A percentile compares a stretch with the other conserved stretches of the same genome.
Conservation (phyloP, 2,329 filamentous ascomycete genomes). For the Metarhizium humberi region DNA sequence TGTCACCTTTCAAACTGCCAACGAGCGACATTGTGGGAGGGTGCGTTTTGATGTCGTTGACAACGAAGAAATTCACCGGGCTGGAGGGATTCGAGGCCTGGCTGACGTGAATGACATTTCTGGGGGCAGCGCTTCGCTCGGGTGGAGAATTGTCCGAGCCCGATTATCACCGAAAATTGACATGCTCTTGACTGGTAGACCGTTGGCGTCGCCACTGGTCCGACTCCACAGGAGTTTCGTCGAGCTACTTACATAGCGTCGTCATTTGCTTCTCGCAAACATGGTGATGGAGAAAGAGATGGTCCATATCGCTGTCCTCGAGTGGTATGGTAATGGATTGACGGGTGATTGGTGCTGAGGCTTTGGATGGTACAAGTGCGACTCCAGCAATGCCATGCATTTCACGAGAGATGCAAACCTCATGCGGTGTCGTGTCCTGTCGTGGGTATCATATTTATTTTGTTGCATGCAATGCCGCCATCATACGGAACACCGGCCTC, state of each 20-base stretch:
- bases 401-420: neutral
- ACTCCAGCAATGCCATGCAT: neutral
- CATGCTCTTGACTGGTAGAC: neutral
- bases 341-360: neutral
- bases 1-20: conserved; percentile 37
- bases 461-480: neutral
- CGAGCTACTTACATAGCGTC: neutral
- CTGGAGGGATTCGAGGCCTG: neutral
- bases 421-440: neutral
- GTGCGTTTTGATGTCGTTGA: neutral
- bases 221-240: neutral
- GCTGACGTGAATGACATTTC: conserved; percentile 1
- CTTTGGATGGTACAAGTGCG: neutral
- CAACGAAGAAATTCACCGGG: neutral
- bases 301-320: neutral
- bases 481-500: neutral
- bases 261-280: neutral
- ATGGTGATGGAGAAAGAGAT: neutral
- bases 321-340: neutral
- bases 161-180: conserved; percentile 4
- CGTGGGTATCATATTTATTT: neutral
- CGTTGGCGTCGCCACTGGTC: neutral
- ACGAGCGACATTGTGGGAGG: conserved; percentile 26
- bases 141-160: conserved; percentile 10
- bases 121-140: conserved; percentile 1